Evolutionary conservation across 805 yeast genomes (phyloP), one percentile per base, ranked within the genome.

Genomic region (Nakazawaea wickerhamii): DNA sequence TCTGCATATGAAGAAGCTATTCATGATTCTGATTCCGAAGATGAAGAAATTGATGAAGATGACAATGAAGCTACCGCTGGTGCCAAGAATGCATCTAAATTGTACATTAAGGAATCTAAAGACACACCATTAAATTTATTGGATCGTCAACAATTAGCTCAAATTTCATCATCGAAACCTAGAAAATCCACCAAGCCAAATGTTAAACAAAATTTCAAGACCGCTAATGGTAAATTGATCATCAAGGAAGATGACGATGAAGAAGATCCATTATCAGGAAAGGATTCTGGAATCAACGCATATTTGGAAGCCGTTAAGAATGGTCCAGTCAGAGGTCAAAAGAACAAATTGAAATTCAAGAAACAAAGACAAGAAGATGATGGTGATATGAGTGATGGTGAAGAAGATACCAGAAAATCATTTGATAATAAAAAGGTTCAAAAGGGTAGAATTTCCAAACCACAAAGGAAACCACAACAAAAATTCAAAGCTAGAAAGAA

Each of bases 1-100:
- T 86, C 95, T 45, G 97, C 95, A 28, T 88, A 85, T 54, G 99
- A 93, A 55, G 93, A 85, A 59, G 97, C 95, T 0, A 67, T 93
- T 35, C 86, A 91, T 62, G 77, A 74, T 30, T 76, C 83, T 40
- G 85, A 78, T 26, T 84, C 77, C 22, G 76, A 70, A 18, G 79
- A 68, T 13, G 73, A 67, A 5, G 81, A 71, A 17, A 77, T 68
- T 26, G 68, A 58, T 17, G 74, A 62, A 22, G 59, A 50, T 37
- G 50, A 41, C 46, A 55, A 46, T 46, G 7, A 13, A 8, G 31
- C 11, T 13, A 28, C 15, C 14, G 15, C 11, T 28, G 53, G 18
- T 21, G 39, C 18, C 14, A 60, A 59, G 43, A 55, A 55, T 43
- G 55, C 54, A 43, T 58, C 73, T 28, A 68, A 71, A 46, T 87